phyloP scores from a whole-genome alignment of 1,284 basidiomycete species.

The Abortiporus biennis region DNA sequence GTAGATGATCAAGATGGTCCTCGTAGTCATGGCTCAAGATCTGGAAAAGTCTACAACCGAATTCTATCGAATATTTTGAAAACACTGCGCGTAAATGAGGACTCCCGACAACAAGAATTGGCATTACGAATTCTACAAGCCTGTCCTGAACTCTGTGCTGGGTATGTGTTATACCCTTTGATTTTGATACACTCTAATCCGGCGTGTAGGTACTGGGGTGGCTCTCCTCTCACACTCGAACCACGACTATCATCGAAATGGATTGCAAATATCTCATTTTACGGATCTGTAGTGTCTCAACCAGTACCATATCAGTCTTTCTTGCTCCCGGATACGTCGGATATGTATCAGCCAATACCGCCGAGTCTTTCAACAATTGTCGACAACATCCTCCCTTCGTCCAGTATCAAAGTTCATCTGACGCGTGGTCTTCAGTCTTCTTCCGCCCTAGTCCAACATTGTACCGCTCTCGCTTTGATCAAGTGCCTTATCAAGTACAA shows the following conservation, averaged over 20 bases:
- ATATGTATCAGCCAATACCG: conserved; percentile 58
- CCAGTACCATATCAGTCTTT: conserved; percentile 67
- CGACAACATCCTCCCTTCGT: conserved; percentile 46
- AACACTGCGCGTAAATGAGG: conserved; percentile 75
- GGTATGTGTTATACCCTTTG: conserved; percentile 34
- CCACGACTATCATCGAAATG: conserved; percentile 85
- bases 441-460: conserved; percentile 78
- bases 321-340: conserved; percentile 32
- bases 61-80: conserved; percentile 76
- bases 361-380: conserved; percentile 67
- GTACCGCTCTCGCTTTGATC: conserved; percentile 67
- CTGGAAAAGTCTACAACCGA: conserved; percentile 72
- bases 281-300: conserved; percentile 72
- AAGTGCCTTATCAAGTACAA: conserved; percentile 71
- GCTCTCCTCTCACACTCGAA: conserved; percentile 73
- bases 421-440: conserved; percentile 73
- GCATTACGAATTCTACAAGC: conserved; percentile 72
- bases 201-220: conserved; percentile 65
- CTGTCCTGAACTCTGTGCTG: conserved; percentile 83
- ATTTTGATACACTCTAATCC: neutral
- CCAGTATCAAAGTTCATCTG: conserved; percentile 52
- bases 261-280: conserved; percentile 83
- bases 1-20: conserved; percentile 30
- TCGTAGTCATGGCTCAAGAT: conserved; percentile 19
- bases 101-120: conserved; percentile 81